Evolutionary conservation across 2,329 filamentous ascomycete genomes (phyloP), one percentile per base, ranked within the genome.

Genomic region (Ascochyta viciae-villosae): DNA sequence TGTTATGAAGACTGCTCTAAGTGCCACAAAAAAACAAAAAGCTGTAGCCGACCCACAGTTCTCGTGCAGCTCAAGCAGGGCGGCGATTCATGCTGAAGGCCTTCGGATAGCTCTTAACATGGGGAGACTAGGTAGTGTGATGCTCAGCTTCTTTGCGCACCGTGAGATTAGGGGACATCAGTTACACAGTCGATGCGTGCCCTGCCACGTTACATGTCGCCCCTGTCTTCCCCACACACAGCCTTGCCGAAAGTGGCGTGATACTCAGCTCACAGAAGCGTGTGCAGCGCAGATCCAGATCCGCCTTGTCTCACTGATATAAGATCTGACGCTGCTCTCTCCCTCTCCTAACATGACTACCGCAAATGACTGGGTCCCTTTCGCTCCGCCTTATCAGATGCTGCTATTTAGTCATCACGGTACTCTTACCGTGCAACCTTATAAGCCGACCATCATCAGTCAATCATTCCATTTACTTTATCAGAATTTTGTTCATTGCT

Each of bases 171-270:
- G 13, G 5, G 13, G 3, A 31, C 4, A 10, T 12, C 19, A 19
- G 10, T 13, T 5, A 13, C 12, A 15, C 29, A 15, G 29, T 31
- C 29, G 29, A 13, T 31, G 4, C 12, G 6, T 13, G 10, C 4
- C 24, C 24, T 19, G 19, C 19, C 26, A 27, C 26, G 26, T 5
- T 9, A 27, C 6, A 40, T 42, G 9, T 23, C 24, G 19, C 24
- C n/a, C 40, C 15, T 16, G 19, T 33, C 15, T 24, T 9, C 16
- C 46, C 27, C n/a, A 31, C 10, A 31, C 45, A 40, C 44, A 49
- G 26, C 39, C 19, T 37, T 31, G 37, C 37, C 52, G 15, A 56
- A 56, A 56, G 63, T 70, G 68, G 66, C 68, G 66, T 71, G 68
- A 71, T 50, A 50, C 65, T 71, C 66, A 62, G 60, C 63, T 60